These are phyloP conservation scores for Solanum okadae DNA, from an alignment of 257 asterid species.

Conservation along the genomic window DNA sequence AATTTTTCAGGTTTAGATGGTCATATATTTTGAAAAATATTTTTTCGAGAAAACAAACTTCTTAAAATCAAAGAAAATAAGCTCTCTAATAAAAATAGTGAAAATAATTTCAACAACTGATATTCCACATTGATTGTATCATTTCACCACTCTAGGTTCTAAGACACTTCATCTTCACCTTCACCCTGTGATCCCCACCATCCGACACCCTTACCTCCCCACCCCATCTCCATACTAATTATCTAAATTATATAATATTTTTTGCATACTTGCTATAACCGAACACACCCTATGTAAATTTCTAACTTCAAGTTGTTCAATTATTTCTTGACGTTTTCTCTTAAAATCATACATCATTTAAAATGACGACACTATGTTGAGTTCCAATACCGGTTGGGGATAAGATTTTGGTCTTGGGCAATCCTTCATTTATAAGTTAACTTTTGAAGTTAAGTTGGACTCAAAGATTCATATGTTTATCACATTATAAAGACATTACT, in stretches of 20 bases:
- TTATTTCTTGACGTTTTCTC: not conserved
- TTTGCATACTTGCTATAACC: not conserved
- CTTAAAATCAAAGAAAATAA: no score
- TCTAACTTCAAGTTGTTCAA: not conserved
- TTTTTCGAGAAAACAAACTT: no score
- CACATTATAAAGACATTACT: not conserved
- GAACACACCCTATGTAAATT: not conserved
- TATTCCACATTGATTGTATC: not conserved
- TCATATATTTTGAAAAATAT: no score
- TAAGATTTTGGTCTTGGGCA: not conserved
- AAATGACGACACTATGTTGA: not conserved
- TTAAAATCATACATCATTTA: not conserved
- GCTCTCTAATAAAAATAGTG: not conserved
- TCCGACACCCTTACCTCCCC: not conserved
- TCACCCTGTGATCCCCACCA: not conserved
- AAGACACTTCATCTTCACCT: not conserved
- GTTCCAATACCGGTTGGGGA: not conserved
- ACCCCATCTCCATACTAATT: no score
- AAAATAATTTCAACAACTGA: no score
- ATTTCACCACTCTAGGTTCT: no score
- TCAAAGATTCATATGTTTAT: no score
- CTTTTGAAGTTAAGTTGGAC: not conserved
- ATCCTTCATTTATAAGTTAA: not conserved
- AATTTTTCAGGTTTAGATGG: no score
- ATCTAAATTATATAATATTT: no score